A percentile compares a stretch with the other conserved stretches of the same genome.
Conservation (phyloP, 2,329 filamentous ascomycete genomes). For the Fusarium camptoceras region DNA sequence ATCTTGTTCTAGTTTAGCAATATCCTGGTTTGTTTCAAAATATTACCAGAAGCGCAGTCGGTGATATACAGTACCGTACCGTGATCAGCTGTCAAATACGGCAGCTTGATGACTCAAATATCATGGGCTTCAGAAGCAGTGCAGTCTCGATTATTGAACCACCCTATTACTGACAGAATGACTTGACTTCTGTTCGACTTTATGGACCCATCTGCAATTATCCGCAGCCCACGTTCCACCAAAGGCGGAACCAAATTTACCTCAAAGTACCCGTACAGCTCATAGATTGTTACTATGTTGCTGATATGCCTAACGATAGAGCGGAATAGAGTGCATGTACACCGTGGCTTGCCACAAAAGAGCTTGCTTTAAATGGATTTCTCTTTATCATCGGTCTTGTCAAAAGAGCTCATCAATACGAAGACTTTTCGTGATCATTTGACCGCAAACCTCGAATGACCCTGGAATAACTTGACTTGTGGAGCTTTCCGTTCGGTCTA, state of each 20-base stretch:
- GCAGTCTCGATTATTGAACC: slow-evolving; percentile 1
- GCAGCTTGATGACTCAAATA: background rate
- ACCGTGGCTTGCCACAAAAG: background rate
- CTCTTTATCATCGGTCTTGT: background rate
- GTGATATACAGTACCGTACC: no score
- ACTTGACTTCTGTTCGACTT: slow-evolving; percentile 19
- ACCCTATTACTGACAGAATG: slow-evolving; percentile 19
- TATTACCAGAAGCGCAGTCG: background rate
- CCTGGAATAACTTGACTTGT: slow-evolving; percentile 26
- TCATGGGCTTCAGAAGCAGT: background rate
- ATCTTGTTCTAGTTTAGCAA: slow-evolving; percentile 5
- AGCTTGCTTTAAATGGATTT: background rate
- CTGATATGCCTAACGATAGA: background rate
- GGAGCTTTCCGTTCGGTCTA: slow-evolving; percentile 42
- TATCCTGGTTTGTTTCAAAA: slow-evolving; percentile 22
- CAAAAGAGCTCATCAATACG: background rate
- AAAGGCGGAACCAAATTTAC: slow-evolving; percentile 41
- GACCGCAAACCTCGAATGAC: slow-evolving; percentile 15
- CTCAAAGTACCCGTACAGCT: slow-evolving; percentile 24
- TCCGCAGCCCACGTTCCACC: slow-evolving; percentile 38
- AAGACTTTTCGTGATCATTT: slow-evolving; percentile 19
- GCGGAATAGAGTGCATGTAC: background rate
- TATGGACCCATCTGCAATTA: slow-evolving; percentile 40
- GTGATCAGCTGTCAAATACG: background rate
- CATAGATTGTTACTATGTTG: background rate